Evolutionary conservation across 768 basidiomycete species (phyloP).

Genomic region (Amanita polypyramis): DNA sequence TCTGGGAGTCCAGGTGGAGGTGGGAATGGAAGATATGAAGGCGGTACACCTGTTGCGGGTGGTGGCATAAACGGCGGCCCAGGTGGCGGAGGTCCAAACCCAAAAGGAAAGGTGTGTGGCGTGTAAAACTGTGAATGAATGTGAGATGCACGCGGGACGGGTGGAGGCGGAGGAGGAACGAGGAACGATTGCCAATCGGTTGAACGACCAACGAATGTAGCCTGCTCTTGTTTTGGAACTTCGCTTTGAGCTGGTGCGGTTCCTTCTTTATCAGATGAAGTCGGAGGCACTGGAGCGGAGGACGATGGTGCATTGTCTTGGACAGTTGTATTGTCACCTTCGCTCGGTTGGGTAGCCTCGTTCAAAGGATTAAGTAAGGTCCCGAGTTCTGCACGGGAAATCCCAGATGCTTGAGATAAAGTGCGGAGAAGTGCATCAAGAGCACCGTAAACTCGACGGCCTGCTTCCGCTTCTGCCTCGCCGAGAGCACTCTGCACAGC

Average conservation of each 20-base stretch:
- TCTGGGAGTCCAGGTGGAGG: slow-evolving; percentile 1
- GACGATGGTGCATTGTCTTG: neutral
- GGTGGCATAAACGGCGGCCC: slow-evolving; percentile 11
- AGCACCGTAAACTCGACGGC: slow-evolving; percentile 50
- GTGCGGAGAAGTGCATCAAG: slow-evolving; percentile 47
- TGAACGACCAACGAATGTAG: neutral
- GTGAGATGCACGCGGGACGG: slow-evolving; percentile 2
- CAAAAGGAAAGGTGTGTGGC: neutral
- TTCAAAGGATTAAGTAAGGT: slow-evolving; percentile 6
- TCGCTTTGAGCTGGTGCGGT: neutral
- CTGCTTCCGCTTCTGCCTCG: slow-evolving; percentile 54
- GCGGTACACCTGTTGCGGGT: slow-evolving; percentile 12
- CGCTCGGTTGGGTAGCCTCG: neutral
- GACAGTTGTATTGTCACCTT: slow-evolving; percentile 1
- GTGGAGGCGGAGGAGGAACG: neutral
- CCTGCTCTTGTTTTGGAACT: slow-evolving; percentile 1
- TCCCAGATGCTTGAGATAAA: slow-evolving; percentile 27
- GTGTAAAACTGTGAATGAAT: slow-evolving; percentile 2
- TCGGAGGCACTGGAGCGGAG: neutral
- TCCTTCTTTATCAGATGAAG: neutral
- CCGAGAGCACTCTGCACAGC: slow-evolving; percentile 36
- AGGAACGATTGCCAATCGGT: slow-evolving; percentile 5
- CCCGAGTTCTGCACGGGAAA: neutral
- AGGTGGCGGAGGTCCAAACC: slow-evolving; percentile 9
- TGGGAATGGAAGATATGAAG: slow-evolving; percentile 9